These are phyloP conservation scores for Stachybotrys chartarum DNA, from an alignment of 2,329 filamentous ascomycete genomes.

Conservation along the genomic window DNA sequence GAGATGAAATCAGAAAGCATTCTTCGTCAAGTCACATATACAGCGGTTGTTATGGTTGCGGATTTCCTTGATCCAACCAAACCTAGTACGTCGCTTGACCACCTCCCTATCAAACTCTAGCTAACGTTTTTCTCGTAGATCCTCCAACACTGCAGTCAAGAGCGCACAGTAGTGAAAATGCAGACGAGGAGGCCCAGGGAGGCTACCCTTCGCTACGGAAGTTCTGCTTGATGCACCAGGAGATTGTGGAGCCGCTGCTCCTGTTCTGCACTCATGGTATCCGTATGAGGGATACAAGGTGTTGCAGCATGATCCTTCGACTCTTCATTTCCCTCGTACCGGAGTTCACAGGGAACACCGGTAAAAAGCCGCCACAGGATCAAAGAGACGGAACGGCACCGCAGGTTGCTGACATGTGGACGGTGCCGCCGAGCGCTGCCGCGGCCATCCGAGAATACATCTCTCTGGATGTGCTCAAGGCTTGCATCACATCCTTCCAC, in stretches of 20 bases:
- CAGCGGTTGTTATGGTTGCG: conserved; percentile 84
- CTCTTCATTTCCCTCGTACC: conserved; percentile 82
- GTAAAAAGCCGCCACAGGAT: conserved; percentile 13
- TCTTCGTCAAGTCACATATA: conserved; percentile 83
- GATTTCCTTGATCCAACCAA: conserved; percentile 74
- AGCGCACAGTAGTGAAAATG: conserved; percentile 6
- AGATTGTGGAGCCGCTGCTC: conserved; percentile 80
- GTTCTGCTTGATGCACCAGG: conserved; percentile 72
- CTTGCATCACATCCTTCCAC: conserved; percentile 83
- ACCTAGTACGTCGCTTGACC: conserved; percentile 41
- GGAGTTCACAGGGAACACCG: conserved; percentile 52
- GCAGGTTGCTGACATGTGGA: conserved; percentile 28
- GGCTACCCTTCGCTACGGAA: conserved; percentile 59
- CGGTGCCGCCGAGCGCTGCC: conserved; percentile 46
- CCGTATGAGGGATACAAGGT: conserved; percentile 81
- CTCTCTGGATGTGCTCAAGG: conserved; percentile 79
- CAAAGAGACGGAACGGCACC: conserved; percentile 15
- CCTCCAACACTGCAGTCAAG: conserved; percentile 19
- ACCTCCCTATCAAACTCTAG: background rate
- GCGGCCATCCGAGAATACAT: conserved; percentile 81
- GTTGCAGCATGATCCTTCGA: conserved; percentile 76
- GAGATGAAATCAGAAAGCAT: conserved; percentile 99
- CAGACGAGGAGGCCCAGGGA: conserved; percentile 20
- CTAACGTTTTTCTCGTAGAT: conserved; percentile 18
- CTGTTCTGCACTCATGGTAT: conserved; percentile 89